Evolutionary conservation across 116 monocot genomes (phyloP).

Genomic region (Posidonia oceanica): DNA sequence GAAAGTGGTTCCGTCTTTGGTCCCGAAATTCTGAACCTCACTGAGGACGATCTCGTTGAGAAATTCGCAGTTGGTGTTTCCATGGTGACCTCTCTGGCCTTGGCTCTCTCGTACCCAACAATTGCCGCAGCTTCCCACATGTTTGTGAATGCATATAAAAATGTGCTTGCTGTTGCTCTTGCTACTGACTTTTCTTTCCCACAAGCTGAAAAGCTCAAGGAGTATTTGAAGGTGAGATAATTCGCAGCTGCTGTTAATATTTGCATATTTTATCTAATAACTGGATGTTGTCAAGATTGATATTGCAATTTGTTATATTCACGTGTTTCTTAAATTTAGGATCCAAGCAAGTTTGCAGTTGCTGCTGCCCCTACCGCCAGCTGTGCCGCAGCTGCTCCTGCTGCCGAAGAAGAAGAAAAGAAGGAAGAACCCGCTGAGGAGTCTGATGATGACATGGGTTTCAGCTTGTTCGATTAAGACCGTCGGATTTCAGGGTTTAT

Average conservation of each 20-base stretch:
- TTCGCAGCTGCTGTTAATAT: too few relatives aligned
- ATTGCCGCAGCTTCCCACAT: slow-evolving; percentile 53
- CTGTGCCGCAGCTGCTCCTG: slow-evolving; percentile 4
- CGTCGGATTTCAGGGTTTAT: too few relatives aligned
- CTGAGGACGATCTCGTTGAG: slow-evolving; percentile 44
- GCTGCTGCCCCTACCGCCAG: slow-evolving; percentile 23
- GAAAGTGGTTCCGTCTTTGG: slow-evolving; percentile 53
- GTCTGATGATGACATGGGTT: slow-evolving; percentile 48
- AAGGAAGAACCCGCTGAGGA: slow-evolving; percentile 45
- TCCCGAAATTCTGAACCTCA: slow-evolving; percentile 49
- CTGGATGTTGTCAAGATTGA: too few relatives aligned
- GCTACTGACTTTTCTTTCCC: slow-evolving; percentile 53
- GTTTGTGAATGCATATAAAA: slow-evolving; percentile 66
- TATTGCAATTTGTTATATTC: too few relatives aligned
- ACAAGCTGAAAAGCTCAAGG: background rate
- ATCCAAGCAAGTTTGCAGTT: slow-evolving; percentile 59
- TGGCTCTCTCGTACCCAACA: slow-evolving; percentile 52
- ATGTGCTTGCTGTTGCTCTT: slow-evolving; percentile 41
- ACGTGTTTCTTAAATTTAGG: slow-evolving; percentile 13
- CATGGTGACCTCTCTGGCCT: slow-evolving; percentile 44
- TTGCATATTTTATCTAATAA: too few relatives aligned
- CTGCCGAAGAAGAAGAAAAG: slow-evolving; percentile 31
- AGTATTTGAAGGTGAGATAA: too few relatives aligned
- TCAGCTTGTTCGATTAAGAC: slow-evolving; percentile 40
- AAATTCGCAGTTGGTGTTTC: slow-evolving; percentile 48